Evolutionary conservation across 2,329 filamentous ascomycete genomes (phyloP), one percentile per base, ranked within the genome.

Genomic region (Amauroascus niger): DNA sequence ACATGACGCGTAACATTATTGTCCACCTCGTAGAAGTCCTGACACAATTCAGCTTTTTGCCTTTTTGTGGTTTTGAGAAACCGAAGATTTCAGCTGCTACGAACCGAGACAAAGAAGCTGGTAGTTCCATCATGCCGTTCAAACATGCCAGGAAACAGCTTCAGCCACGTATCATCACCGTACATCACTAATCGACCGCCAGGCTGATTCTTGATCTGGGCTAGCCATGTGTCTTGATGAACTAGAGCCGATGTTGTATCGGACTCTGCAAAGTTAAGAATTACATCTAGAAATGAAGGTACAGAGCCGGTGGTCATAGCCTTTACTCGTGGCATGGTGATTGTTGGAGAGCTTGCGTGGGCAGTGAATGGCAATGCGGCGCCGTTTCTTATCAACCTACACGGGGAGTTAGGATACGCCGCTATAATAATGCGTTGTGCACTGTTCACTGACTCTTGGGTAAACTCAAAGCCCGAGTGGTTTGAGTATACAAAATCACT

Each of bases 11-110:
- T 98, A 62, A 98, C 93, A 68, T 98, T 98, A 67, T 89, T 85
- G 71, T 98, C 93, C 59, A 98, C 94, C 74, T 98, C 90, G 48
- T 88, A 94, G 65, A 96, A 98, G 69, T 98, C 93, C 88, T 94
- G 57, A 35, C 30, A 14, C 22, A 43, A 13, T 49, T 55, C 61
- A 57, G 53, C 16, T 14, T 33, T 40, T 28, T 2, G n/a, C 9
- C n/a, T 9, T 11, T 24, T n/a, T n/a, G n/a, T n/a, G n/a, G n/a
- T n/a, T 24, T 18, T 39, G 5, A 18, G 3, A 18, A 22, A 45
- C n/a, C 32, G 18, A 22, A 5, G 32, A 8, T 30, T 46, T 26
- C 16, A 20, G 22, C 2, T 20, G 26, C 28, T 24, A 52, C 85
- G 76, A 69, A 95, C 88, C 69, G 93, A 89, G 62, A 98, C 93